Percentiles rank a stretch among this genome's conserved stretches.
These are phyloP conservation scores for Litchi chinensis DNA, from an alignment of 345 rosid genomes.

Conservation along the genomic window DNA sequence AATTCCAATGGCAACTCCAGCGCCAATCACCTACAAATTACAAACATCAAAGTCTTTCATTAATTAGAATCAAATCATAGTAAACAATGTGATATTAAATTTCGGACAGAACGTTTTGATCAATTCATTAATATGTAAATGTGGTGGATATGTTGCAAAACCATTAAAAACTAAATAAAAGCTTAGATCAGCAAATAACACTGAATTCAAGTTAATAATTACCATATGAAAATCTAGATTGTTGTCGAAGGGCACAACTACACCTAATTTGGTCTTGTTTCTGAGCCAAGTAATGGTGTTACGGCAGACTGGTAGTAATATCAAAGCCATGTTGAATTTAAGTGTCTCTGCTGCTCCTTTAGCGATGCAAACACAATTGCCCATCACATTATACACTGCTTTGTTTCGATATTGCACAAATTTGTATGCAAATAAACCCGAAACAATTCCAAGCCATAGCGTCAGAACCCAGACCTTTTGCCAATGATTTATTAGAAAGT, in stretches of 20 bases:
- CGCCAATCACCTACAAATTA: slow-evolving; percentile 50
- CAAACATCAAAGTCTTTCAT: neutral
- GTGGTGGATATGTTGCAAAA: too few relatives aligned
- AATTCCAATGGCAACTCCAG: slow-evolving; percentile 59
- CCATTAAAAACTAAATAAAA: neutral
- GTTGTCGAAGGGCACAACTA: slow-evolving; percentile 77
- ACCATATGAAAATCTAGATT: slow-evolving; percentile 84
- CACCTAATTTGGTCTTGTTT: slow-evolving; percentile 75
- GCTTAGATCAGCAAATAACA: too few relatives aligned
- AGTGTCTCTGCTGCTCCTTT: slow-evolving; percentile 88
- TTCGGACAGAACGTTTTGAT: too few relatives aligned
- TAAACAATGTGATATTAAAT: neutral
- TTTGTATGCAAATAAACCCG: slow-evolving; percentile 70
- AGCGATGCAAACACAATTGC: slow-evolving; percentile 77
- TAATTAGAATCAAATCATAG: too few relatives aligned
- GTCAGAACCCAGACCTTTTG: slow-evolving; percentile 78
- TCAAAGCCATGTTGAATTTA: slow-evolving; percentile 90
- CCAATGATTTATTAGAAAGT: slow-evolving; percentile 79
- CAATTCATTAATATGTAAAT: too few relatives aligned
- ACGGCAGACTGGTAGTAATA: slow-evolving; percentile 75
- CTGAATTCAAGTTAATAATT: neutral
- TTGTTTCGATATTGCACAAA: slow-evolving; percentile 67
- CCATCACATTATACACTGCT: slow-evolving; percentile 64
- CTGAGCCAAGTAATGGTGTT: slow-evolving; percentile 92
- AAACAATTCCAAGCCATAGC: slow-evolving; percentile 63